These are phyloP conservation scores for Chrysanthemum seticuspe DNA, from an alignment of 129 eudicot genomes.

Conservation along the genomic window DNA sequence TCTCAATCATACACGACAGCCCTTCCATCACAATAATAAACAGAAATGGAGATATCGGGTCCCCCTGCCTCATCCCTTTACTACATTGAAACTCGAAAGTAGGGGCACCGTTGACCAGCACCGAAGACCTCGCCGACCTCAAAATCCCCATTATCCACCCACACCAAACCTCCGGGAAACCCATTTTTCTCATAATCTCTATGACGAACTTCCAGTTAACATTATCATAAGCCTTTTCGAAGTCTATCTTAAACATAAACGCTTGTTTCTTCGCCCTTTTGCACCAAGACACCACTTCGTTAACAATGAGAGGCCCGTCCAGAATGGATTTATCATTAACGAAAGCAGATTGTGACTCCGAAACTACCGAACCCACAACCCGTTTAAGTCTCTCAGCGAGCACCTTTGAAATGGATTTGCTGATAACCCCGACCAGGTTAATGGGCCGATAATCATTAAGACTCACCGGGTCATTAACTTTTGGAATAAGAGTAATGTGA, in stretches of 20 bases:
- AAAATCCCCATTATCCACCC: neutral
- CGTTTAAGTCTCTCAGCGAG: neutral
- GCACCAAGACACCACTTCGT: neutral
- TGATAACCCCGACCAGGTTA: neutral
- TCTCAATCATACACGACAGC: neutral
- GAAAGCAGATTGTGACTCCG: neutral
- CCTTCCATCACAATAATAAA: neutral
- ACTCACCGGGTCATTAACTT: neutral
- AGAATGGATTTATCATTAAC: neutral
- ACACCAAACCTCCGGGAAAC: neutral
- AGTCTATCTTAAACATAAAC: neutral
- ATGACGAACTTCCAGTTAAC: neutral
- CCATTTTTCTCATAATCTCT: neutral
- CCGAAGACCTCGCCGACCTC: neutral
- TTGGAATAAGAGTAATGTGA: neutral
- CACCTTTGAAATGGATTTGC: neutral
- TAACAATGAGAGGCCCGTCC: neutral
- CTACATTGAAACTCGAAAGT: neutral
- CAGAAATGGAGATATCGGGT: neutral
- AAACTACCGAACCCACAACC: neutral
- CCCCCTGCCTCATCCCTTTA: neutral
- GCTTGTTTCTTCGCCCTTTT: neutral
- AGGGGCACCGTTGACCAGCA: neutral
- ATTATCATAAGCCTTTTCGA: neutral
- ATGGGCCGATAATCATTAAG: neutral